phyloP scores from a whole-genome alignment of 2,329 filamentous ascomycete genomes.

The Plenodomus biglobosus region DNA sequence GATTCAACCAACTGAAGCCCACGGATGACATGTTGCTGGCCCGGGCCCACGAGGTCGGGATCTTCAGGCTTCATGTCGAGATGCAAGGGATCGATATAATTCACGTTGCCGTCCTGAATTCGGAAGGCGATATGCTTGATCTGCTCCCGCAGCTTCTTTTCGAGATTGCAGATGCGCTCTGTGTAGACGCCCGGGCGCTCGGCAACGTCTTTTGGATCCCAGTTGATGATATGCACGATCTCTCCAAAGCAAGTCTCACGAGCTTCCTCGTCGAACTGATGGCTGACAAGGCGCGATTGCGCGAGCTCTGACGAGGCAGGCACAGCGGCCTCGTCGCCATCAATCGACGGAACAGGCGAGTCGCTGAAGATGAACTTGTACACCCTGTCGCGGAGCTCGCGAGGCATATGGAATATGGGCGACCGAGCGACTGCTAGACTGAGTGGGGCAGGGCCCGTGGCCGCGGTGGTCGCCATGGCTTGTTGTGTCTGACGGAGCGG shows the following conservation, averaged over 20 bases:
- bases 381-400: constrained; percentile 14
- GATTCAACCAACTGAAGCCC: constrained; percentile 9
- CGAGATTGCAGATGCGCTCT: constrained; percentile 3
- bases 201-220: background rate
- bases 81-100: background rate
- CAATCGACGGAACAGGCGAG: constrained; percentile 1
- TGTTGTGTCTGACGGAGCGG: background rate
- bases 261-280: constrained; percentile 10
- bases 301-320: background rate
- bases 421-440: constrained; percentile 1
- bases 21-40: constrained; percentile 1
- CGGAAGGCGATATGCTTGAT: background rate
- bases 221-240: constrained; percentile 14
- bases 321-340: background rate
- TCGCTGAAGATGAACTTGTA: constrained; percentile 14
- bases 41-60: background rate
- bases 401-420: constrained; percentile 11
- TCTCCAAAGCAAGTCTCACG: constrained; percentile 13
- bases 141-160: background rate
- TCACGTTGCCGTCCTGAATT: background rate
- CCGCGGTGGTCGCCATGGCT: background rate
- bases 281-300: constrained; percentile 13
- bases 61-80: background rate
- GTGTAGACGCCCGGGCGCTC: background rate
- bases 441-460: background rate